phyloP scores from a whole-genome alignment of 345 rosid species.

The Gossypium longicalyx region DNA sequence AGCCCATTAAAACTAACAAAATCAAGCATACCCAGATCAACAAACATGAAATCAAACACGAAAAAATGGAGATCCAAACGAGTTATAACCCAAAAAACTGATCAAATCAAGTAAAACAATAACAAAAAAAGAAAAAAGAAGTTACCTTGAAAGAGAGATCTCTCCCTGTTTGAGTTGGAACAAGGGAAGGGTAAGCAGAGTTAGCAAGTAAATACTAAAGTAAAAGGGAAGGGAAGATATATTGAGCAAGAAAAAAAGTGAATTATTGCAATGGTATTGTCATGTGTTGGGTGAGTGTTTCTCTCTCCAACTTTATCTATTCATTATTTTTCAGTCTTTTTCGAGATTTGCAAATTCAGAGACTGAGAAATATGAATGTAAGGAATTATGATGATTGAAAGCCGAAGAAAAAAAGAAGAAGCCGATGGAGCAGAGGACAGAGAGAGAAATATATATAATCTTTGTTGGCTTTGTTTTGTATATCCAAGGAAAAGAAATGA shows the following conservation, averaged over 20 bases:
- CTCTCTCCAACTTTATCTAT: slow-evolving; percentile 30
- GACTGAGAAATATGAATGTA: slow-evolving; percentile 8
- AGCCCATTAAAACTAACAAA: slow-evolving; percentile 15
- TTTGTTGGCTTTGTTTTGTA: background rate
- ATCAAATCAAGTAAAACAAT: slow-evolving; percentile 3
- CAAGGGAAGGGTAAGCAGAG: slow-evolving; percentile 15
- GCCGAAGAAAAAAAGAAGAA: background rate
- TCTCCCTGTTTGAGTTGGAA: slow-evolving; percentile 14
- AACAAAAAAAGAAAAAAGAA: background rate
- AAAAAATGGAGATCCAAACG: slow-evolving; percentile 26
- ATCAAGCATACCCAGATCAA: slow-evolving; percentile 29
- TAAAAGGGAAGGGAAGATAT: background rate
- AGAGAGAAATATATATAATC: no score
- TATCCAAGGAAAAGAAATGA: no score
- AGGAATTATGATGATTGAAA: slow-evolving; percentile 13
- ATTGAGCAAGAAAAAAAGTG: slow-evolving; percentile 16
- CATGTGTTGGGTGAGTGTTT: slow-evolving; percentile 15
- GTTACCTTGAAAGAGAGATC: slow-evolving; percentile 19
- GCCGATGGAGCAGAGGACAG: background rate
- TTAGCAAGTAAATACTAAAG: slow-evolving; percentile 17
- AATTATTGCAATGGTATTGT: slow-evolving; percentile 29
- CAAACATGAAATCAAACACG: slow-evolving; percentile 8
- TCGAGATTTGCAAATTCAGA: slow-evolving; percentile 22
- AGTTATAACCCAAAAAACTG: slow-evolving; percentile 8
- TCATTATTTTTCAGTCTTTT: slow-evolving; percentile 5